These are phyloP conservation scores for Conringia planisiliqua DNA, from an alignment of 345 rosid species.

Conservation along the genomic window DNA sequence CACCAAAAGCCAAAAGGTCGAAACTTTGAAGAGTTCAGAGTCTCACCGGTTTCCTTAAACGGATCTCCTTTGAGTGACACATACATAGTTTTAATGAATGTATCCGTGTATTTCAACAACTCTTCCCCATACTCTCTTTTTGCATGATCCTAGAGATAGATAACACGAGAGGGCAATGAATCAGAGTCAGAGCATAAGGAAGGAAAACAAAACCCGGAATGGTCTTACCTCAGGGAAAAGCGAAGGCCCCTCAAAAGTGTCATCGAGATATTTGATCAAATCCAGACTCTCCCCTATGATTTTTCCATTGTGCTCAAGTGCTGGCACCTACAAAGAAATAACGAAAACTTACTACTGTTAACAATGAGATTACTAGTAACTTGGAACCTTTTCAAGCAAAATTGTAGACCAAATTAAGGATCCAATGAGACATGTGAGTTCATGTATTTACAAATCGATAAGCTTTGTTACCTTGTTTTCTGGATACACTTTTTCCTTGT, in stretches of 20 bases:
- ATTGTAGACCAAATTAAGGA: neutral
- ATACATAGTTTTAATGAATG: constrained; percentile 39
- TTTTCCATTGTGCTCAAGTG: constrained; percentile 90
- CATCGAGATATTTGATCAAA: constrained; percentile 68
- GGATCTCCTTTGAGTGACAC: constrained; percentile 65
- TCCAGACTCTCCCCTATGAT: constrained; percentile 86
- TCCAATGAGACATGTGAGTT: neutral
- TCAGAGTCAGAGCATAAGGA: neutral
- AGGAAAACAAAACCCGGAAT: neutral
- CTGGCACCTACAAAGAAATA: constrained; percentile 55
- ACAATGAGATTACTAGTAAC: neutral
- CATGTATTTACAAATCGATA: neutral
- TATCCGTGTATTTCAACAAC: constrained; percentile 56
- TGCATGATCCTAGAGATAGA: constrained; percentile 56
- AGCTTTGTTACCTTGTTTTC: constrained; percentile 58
- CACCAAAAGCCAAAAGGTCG: neutral
- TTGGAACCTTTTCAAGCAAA: neutral
- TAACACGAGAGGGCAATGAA: neutral
- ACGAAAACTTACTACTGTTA: neutral
- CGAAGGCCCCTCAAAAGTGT: constrained; percentile 82
- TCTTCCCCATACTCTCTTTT: constrained; percentile 60
- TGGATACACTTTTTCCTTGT: constrained; percentile 77
- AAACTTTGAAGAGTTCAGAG: neutral
- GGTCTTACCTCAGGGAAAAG: constrained; percentile 58
- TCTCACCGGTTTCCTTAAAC: constrained; percentile 52